Evolutionary conservation across 345 rosid genomes (phyloP).

Genomic region (Ceriops decandra): DNA sequence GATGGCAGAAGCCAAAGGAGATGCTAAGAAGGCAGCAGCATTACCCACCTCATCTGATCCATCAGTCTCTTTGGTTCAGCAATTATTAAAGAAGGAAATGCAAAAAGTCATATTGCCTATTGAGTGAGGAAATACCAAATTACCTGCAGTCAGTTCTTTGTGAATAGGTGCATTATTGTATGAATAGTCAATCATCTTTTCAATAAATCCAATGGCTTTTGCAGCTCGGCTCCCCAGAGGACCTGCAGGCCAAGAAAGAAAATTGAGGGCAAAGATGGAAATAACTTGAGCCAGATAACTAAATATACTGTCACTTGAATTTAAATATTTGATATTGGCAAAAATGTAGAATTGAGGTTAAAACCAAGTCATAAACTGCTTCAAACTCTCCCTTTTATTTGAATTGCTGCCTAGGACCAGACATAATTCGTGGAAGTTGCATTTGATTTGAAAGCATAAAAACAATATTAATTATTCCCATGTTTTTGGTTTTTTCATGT

Average conservation of each 20-base stretch:
- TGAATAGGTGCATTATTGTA: constrained; percentile 76
- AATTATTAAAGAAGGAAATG: neutral
- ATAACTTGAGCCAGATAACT: neutral
- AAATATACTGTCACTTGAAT: too few relatives aligned
- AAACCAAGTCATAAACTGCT: too few relatives aligned
- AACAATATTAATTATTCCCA: too few relatives aligned
- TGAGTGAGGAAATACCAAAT: neutral
- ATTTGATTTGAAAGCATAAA: too few relatives aligned
- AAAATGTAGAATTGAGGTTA: too few relatives aligned
- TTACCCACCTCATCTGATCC: constrained; percentile 90
- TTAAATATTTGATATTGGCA: too few relatives aligned
- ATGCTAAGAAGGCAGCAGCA: constrained; percentile 85
- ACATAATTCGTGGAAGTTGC: too few relatives aligned
- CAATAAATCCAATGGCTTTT: constrained; percentile 76
- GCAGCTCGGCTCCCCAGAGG: constrained; percentile 76
- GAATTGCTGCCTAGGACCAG: too few relatives aligned
- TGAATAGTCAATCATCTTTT: constrained; percentile 82
- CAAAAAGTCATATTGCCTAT: too few relatives aligned
- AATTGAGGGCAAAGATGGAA: neutral
- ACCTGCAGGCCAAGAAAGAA: constrained; percentile 32
- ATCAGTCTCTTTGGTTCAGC: constrained; percentile 8
- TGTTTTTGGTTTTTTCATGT: too few relatives aligned
- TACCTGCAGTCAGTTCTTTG: constrained; percentile 87
- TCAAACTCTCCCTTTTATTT: too few relatives aligned
- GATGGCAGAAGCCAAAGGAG: constrained; percentile 90